Evolutionary conservation across 768 basidiomycete species (phyloP).

Genomic region (Naganishia kalamii): DNA sequence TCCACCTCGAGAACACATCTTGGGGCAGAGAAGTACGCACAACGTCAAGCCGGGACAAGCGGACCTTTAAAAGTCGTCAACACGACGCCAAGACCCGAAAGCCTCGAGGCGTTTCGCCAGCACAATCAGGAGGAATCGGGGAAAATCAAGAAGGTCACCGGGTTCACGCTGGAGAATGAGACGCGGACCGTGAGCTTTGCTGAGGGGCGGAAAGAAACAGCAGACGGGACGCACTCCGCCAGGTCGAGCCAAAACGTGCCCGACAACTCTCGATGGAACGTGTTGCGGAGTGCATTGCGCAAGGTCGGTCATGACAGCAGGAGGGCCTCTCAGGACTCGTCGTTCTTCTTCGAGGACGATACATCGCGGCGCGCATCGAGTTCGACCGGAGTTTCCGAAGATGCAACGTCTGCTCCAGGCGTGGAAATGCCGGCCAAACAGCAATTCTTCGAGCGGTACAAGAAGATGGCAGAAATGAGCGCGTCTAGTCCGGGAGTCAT

Average conservation of each 20-base stretch:
- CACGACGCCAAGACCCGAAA: conserved; percentile 5
- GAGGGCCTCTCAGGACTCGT: background rate
- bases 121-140: background rate
- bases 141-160: background rate
- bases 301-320: background rate
- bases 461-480: conserved; percentile 25
- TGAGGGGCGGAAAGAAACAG: background rate
- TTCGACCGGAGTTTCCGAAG: too few species aligned
- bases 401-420: background rate
- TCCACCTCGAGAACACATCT: background rate
- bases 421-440: conserved; percentile 9
- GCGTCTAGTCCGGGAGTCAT: conserved; percentile 19
- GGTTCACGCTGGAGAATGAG: background rate
- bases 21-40: background rate
- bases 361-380: too few species aligned
- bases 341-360: background rate
- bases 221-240: background rate
- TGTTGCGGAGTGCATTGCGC: background rate
- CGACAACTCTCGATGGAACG: background rate
- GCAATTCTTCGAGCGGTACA: conserved; percentile 38
- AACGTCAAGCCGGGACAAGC: background rate
- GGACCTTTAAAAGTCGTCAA: conserved; percentile 8
- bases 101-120: background rate
- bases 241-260: background rate
- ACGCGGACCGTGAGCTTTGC: too few species aligned